A percentile compares a stretch with the other conserved stretches of the same genome.
phyloP scores from a whole-genome alignment of 441 rosid species.

The Hura crepitans region DNA sequence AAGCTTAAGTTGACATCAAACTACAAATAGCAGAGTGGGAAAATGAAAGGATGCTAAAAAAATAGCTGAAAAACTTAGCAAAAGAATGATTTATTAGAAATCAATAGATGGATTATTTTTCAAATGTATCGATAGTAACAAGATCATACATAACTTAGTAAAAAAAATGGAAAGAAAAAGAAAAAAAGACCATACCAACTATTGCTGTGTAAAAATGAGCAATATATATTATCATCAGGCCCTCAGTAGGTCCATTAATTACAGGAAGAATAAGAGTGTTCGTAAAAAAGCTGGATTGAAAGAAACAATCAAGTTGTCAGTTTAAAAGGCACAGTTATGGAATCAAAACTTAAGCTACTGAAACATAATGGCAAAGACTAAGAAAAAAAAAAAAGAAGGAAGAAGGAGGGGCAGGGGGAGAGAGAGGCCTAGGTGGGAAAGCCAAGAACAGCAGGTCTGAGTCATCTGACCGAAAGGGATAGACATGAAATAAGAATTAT shows the following conservation, averaged over 20 bases:
- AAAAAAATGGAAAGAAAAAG: too few relatives aligned
- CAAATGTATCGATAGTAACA: background rate
- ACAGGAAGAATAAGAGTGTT: slow-evolving; percentile 87
- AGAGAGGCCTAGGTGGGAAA: background rate
- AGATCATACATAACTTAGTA: too few relatives aligned
- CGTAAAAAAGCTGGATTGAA: slow-evolving; percentile 73
- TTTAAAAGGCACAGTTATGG: slow-evolving; percentile 10
- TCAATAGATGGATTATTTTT: background rate
- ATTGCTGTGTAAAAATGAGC: slow-evolving; percentile 69
- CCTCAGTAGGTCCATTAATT: slow-evolving; percentile 95
- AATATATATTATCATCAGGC: slow-evolving; percentile 75
- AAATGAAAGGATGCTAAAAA: slow-evolving; percentile 1
- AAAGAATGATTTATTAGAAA: background rate
- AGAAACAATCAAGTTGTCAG: slow-evolving; percentile 19
- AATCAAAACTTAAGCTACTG: background rate
- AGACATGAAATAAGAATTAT: background rate
- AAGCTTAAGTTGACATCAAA: background rate
- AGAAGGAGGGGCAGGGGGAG: too few relatives aligned
- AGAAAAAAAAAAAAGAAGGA: background rate
- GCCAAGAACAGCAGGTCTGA: background rate
- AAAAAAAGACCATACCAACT: slow-evolving; percentile 66
- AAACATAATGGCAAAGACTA: too few relatives aligned
- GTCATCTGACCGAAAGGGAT: background rate
- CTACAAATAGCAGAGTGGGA: background rate
- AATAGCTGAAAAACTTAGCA: background rate